These are phyloP conservation scores for Helenozyma rhizophorensis DNA, from an alignment of 805 yeast genomes.

Conservation along the genomic window DNA sequence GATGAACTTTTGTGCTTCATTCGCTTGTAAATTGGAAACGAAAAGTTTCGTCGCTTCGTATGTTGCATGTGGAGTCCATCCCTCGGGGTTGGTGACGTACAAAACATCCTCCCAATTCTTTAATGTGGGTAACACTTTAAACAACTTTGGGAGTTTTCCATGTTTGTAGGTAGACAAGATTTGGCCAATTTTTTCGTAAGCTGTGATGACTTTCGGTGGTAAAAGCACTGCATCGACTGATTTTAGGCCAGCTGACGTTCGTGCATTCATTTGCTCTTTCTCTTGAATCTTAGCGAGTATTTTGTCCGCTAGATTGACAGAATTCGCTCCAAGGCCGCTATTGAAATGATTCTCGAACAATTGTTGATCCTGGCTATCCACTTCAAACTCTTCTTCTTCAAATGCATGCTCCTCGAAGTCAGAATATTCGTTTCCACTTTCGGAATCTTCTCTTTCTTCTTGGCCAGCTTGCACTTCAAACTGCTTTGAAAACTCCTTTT, in stretches of 20 bases:
- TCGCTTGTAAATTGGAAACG: conserved; percentile 83
- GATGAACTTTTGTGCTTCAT: conserved; percentile 84
- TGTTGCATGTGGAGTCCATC: conserved; percentile 93
- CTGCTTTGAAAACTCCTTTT: neutral
- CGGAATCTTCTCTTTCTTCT: conserved; percentile 40
- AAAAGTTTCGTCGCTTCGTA: conserved; percentile 94
- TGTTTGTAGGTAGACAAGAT: conserved; percentile 86
- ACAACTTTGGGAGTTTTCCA: conserved; percentile 94
- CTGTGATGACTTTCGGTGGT: conserved; percentile 95
- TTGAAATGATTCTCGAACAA: conserved; percentile 73
- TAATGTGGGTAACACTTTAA: conserved; percentile 89
- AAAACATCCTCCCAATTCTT: conserved; percentile 94
- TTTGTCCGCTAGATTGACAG: conserved; percentile 82
- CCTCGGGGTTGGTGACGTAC: conserved; percentile 86
- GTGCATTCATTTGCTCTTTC: conserved; percentile 42
- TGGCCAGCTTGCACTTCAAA: conserved; percentile 20
- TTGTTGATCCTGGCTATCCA: conserved; percentile 79
- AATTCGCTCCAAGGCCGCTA: conserved; percentile 22
- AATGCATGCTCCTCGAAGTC: conserved; percentile 43
- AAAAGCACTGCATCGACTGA: conserved; percentile 70
- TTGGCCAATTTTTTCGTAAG: conserved; percentile 87
- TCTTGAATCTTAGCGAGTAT: conserved; percentile 86
- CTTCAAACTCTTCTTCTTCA: conserved; percentile 59
- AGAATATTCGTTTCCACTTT: conserved; percentile 47
- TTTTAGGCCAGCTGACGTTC: conserved; percentile 17